Evolutionary conservation across 2,329 filamentous ascomycete genomes (phyloP).

Genomic region (Lachnellula willkommii): DNA sequence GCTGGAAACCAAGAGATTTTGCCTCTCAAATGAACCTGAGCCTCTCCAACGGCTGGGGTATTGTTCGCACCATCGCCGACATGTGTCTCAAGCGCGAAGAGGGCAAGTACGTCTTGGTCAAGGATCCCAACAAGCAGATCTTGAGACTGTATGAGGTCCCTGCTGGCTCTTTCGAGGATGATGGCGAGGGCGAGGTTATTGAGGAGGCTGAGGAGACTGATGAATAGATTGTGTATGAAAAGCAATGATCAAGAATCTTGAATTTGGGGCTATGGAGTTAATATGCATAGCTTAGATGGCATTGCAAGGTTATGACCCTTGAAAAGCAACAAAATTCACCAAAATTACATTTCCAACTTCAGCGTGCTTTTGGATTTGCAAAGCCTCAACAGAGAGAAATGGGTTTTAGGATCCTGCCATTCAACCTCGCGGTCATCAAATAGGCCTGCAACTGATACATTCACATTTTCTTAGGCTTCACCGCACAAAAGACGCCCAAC

Average conservation of each 20-base stretch:
- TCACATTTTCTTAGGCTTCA: too few relatives aligned
- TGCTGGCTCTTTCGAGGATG: slow-evolving; percentile 81
- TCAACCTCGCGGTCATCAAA: too few relatives aligned
- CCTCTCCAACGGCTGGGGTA: slow-evolving; percentile 96
- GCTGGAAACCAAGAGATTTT: slow-evolving; percentile 97
- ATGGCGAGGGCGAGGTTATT: slow-evolving; percentile 54
- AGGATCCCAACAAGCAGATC: slow-evolving; percentile 96
- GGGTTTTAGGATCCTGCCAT: too few relatives aligned
- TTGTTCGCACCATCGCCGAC: slow-evolving; percentile 95
- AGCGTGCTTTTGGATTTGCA: too few relatives aligned
- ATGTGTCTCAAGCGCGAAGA: slow-evolving; percentile 77
- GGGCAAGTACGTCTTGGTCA: slow-evolving; percentile 74
- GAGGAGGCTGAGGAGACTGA: slow-evolving; percentile 29
- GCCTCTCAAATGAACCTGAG: slow-evolving; percentile 97
- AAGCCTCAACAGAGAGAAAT: too few relatives aligned
- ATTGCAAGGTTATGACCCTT: background rate
- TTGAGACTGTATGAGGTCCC: slow-evolving; percentile 92
- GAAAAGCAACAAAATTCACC: too few relatives aligned
- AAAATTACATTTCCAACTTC: too few relatives aligned
- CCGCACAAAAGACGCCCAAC: too few relatives aligned
- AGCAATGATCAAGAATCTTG: slow-evolving; percentile 28
- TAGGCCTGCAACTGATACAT: too few relatives aligned
- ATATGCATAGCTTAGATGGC: background rate
- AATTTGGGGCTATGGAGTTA: slow-evolving; percentile 25
- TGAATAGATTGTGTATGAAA: slow-evolving; percentile 17